Base-by-base conservation (phyloP, 352 stramenopile species). In the Globisporangium nunn region DNA sequence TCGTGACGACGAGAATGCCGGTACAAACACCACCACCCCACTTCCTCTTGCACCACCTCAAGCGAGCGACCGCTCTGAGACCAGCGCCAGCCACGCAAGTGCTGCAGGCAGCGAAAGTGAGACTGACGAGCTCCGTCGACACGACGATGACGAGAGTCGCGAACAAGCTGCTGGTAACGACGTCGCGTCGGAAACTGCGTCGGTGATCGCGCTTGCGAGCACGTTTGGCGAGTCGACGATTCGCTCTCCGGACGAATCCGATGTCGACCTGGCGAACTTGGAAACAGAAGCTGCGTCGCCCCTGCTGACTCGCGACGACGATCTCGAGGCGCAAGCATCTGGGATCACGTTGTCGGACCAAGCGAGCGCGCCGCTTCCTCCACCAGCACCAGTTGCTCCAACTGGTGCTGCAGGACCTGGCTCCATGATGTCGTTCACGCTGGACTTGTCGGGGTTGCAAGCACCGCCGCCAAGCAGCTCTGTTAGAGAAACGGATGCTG, bases 141-240 rank as follows among this genome's bases (percentile, higher is more conserved):
- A 48, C 17, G 43, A 48, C 1, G 18, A 15, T 31, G 47, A 57
- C 31, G 31, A 39, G 18, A 59, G 23, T 6, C 40, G 37, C 15
- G 63, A 58, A 14, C 57, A 66, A 48, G 61, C 45, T 10, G 59
- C 51, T 30, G 68, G 39, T 5, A 66, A 78, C 46, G 70, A 68
- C 10, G 12, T 58, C 5, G 58, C 64, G 28, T 75, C 70, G 3
- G 83, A 93, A 40, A 75, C 85, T 14, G 85, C 81, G 45, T 93
- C 84, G 23, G 84, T 95, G 29, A 70, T 84, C 54, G 85, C 83
- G n/a, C 68, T 95, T 54, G 78, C 85, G 5, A 95, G 85, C 53
- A 91, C 83, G 23, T 71, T 95, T 45, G 82, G 80, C 12, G 81
- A 93, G 60, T 91, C 78, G 8, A 93, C 83, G 2, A 62, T 95